These are phyloP conservation scores for Vitis labrusca DNA, from an alignment of 164 flowering plant genomes.

Conservation along the genomic window DNA sequence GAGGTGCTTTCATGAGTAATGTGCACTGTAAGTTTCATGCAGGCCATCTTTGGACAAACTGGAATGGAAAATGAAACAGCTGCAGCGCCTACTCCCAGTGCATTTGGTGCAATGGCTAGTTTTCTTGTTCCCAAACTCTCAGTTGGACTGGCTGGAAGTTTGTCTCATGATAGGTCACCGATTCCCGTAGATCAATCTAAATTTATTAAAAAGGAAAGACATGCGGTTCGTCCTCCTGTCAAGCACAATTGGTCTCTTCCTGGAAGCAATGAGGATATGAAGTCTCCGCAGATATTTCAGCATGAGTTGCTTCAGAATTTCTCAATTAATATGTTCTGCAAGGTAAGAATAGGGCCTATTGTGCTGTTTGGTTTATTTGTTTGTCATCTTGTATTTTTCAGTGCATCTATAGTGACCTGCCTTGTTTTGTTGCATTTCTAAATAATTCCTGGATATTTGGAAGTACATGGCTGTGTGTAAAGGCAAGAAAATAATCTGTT, in stretches of 20 bases:
- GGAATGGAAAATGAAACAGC: constrained; percentile 55
- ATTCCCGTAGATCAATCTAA: constrained; percentile 55
- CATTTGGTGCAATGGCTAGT: constrained; percentile 94
- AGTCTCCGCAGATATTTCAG: constrained; percentile 91
- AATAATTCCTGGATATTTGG: no score
- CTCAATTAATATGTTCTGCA: constrained; percentile 94
- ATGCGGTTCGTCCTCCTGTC: constrained; percentile 93
- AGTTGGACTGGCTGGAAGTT: constrained; percentile 62
- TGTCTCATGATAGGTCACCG: constrained; percentile 60
- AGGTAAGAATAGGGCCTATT: constrained; percentile 45
- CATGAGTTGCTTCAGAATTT: constrained; percentile 98
- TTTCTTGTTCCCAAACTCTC: constrained; percentile 95
- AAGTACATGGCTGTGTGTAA: no score
- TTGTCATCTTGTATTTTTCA: background rate
- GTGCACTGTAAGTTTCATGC: constrained; percentile 25
- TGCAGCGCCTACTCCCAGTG: constrained; percentile 56
- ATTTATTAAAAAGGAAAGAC: constrained; percentile 65
- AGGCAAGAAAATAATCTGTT: no score
- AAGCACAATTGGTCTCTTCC: constrained; percentile 91
- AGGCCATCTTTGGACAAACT: constrained; percentile 85
- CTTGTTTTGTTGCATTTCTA: background rate
- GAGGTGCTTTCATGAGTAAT: constrained; percentile 8
- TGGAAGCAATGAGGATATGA: constrained; percentile 42
- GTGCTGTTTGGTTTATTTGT: background rate
- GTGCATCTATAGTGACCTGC: background rate